Conservation (phyloP, 2,329 filamentous ascomycete genomes). For the Monosporascus sp. region DNA sequence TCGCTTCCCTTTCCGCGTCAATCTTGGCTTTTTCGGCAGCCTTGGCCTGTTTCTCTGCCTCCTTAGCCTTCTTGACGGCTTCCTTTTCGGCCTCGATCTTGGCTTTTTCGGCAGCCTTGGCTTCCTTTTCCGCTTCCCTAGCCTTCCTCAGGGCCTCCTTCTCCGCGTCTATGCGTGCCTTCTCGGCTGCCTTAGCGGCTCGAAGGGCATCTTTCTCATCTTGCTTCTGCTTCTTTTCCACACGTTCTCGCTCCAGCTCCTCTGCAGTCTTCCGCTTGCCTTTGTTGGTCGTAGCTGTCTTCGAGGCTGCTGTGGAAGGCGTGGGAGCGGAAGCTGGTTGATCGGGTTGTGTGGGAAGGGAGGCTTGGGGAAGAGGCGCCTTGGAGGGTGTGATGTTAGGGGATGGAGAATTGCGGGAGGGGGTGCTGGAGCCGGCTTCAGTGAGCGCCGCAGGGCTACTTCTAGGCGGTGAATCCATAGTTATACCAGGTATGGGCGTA, state of each 20-base stretch:
- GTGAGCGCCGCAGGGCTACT: slow-evolving; percentile 33
- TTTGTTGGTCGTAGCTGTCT: slow-evolving; percentile 30
- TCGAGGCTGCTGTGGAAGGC: not conserved
- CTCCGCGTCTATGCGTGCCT: slow-evolving; percentile 26
- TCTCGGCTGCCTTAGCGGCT: slow-evolving; percentile 36
- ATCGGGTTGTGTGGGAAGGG: slow-evolving; percentile 13
- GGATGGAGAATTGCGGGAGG: slow-evolving; percentile 32
- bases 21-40: slow-evolving; percentile 24
- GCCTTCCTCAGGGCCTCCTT: slow-evolving; percentile 37
- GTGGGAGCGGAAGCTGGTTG: slow-evolving; percentile 1
- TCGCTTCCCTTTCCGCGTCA: slow-evolving; percentile 25
- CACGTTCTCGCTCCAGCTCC: slow-evolving; percentile 35
- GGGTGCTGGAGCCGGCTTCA: slow-evolving; percentile 38
- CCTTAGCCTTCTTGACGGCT: slow-evolving; percentile 8
- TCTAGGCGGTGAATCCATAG: slow-evolving; percentile 19
- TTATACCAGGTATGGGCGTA: slow-evolving; percentile 12
- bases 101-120: slow-evolving; percentile 22
- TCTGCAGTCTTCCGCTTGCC: slow-evolving; percentile 30
- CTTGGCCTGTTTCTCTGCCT: slow-evolving; percentile 16
- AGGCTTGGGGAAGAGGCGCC: slow-evolving; percentile 14
- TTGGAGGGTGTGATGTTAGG: slow-evolving; percentile 25
- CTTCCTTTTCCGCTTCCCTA: slow-evolving; percentile 38
- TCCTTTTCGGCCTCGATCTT: slow-evolving; percentile 9
- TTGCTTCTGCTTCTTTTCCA: slow-evolving; percentile 44
- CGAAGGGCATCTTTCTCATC: slow-evolving; percentile 33